These are phyloP conservation scores for Euphrasia confusa DNA, from an alignment of 257 asterid species.

Conservation along the genomic window DNA sequence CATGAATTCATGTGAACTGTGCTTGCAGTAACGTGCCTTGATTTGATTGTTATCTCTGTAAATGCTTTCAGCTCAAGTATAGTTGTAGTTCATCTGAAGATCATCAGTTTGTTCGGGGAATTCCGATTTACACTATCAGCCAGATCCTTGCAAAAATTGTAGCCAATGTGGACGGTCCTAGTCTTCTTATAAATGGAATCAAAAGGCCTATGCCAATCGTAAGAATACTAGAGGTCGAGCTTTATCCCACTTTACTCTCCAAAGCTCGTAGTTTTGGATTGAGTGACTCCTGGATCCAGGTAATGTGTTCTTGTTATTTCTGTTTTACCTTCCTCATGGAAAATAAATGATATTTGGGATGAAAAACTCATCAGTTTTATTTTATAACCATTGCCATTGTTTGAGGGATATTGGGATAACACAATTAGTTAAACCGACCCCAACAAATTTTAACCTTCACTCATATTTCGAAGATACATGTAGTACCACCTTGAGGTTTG, in stretches of 20 bases:
- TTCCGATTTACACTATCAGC: slow-evolving; percentile 71
- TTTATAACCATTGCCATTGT: neutral
- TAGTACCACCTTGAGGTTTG: neutral
- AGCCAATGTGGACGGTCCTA: slow-evolving; percentile 57
- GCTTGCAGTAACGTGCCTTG: slow-evolving; percentile 16
- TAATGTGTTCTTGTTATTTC: slow-evolving; percentile 25
- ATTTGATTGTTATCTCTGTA: slow-evolving; percentile 17
- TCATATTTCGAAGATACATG: neutral
- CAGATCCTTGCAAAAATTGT: slow-evolving; percentile 68
- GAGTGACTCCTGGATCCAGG: slow-evolving; percentile 93
- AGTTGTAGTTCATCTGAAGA: slow-evolving; percentile 80
- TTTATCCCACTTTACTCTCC: slow-evolving; percentile 94
- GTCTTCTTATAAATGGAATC: slow-evolving; percentile 70
- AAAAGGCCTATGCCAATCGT: slow-evolving; percentile 87
- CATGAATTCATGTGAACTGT: slow-evolving; percentile 24
- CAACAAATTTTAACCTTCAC: neutral
- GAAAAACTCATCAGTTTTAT: neutral
- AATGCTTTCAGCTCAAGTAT: slow-evolving; percentile 69
- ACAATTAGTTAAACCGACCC: neutral
- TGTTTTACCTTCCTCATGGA: neutral
- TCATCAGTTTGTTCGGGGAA: slow-evolving; percentile 93
- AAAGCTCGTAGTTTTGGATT: slow-evolving; percentile 99
- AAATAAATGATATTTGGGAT: neutral
- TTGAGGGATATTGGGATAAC: neutral
- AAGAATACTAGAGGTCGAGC: slow-evolving; percentile 86